Base-by-base conservation (phyloP, 2,329 filamentous ascomycete genomes). In the Xylogone sp. region DNA sequence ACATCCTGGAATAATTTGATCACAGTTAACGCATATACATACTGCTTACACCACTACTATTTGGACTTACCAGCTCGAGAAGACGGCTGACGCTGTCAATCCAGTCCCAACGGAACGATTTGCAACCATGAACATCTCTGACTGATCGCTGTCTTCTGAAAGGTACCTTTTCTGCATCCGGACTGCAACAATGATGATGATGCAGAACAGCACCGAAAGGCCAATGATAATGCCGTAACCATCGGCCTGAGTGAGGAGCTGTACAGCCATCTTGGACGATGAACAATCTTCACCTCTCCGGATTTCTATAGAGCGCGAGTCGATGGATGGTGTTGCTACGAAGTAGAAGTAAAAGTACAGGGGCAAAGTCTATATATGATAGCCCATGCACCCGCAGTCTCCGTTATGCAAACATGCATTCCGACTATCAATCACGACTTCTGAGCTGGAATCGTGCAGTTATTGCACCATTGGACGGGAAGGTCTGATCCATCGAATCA, bases 141-240 rank as follows among this genome's bases (percentile, higher is more conserved):
- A 75, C 16, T 72, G 72, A 21, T 65, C 67, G 6, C 63, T 67
- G 56, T 75, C 72, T 53, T 75, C 73, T 1, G 65, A 54, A 16
- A 74, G 63, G 50, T 73, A 74, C 27, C 56, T 55, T 48, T 68
- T 71, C 60, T 78, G 75, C 2, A 78, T 64, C 39, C 70, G 70
- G 29, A 77, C 69, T 3, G 75, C 74, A 4, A 65, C 57, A 6
- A 79, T 54, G 53, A 77, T 77, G 18, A 78, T 69, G 3, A 68
- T 62, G 49, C 70, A 75, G 55, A 79, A 78, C 1, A 73, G 54
- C 1, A 78, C 63, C 1, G 72, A 71, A 5, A 78, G 69, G 6
- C 75, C 76, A 51, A 77, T 68, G 42, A 79, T 69, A 19, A 77
- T 63, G 53, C 75, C 75, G 65, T 77, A 77, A 55, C 68, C 70